Evolutionary conservation across 805 yeast genomes (phyloP), one percentile per base, ranked within the genome.

Genomic region (Kurtzmaniella fragi): DNA sequence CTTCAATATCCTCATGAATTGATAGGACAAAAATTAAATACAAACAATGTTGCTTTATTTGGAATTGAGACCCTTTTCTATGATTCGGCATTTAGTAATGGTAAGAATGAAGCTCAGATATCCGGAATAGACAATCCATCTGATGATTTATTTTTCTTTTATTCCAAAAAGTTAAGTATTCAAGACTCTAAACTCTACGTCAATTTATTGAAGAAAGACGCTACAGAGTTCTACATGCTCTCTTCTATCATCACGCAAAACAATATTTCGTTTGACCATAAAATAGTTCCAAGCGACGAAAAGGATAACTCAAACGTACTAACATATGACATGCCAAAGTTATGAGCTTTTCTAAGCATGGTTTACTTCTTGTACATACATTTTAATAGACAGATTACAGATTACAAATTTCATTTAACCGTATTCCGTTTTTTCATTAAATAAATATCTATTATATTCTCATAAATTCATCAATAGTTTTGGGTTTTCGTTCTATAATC

Each of bases 11-110:
- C 54, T 5, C 20, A 38, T 26, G 50, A 52, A 30, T 32, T 52
- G 15, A 30, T 53, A 6, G 55, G 56, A 2, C 35, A 32, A 20
- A 36, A 35, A 3, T 27, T 42, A 7, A n/a, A 20, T 5, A 20
- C 39, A 9, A 17, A 45, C 10, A 48, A 49, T 25, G 23, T 56
- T 14, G 32, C 50, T 2, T 36, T 54, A 5, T 31, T 47, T 25
- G 57, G 55, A 7, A 35, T 56, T 10, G 58, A 57, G 6, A 13
- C 29, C 5, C 28, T 36, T 12, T 30, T 31, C 50, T 6, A 41
- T 54, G n/a, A 29, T 53, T 12, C 56, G 57, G 4, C 54, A 52
- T 34, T 31, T 48, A 6, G 59, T 57, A 8, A 45, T 50, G 13
- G 28, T 42, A 3, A 25, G 7, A 20, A 20, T 8, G 25, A 20